These are phyloP conservation scores for Venturia asperata DNA, from an alignment of 2,329 filamentous ascomycete species.

Conservation along the genomic window DNA sequence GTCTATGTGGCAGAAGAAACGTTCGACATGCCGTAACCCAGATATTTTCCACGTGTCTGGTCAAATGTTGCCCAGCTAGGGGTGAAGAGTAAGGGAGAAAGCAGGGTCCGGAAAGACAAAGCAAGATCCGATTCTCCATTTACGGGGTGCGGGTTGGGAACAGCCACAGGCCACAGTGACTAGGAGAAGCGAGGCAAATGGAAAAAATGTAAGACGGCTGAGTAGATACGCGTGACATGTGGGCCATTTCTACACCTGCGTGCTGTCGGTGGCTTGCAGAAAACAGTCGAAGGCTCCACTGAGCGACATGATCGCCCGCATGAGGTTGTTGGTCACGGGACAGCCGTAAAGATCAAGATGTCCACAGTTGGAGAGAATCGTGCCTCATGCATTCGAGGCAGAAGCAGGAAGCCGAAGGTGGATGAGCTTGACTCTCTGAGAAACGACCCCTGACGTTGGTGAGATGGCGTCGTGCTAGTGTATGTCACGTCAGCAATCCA, in stretches of 20 bases:
- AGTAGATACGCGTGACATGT: background rate
- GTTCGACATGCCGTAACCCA: background rate
- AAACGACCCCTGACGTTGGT: background rate
- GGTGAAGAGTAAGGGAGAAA: background rate
- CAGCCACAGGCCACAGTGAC: background rate
- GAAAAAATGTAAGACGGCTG: background rate
- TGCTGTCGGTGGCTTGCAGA: background rate
- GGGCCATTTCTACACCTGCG: background rate
- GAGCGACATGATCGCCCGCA: background rate
- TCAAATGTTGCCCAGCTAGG: background rate
- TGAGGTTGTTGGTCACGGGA: slow-evolving; percentile 1
- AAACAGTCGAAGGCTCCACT: background rate
- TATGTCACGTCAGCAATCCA: background rate
- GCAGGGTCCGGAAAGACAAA: background rate
- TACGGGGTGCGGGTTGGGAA: background rate
- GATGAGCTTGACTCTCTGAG: background rate
- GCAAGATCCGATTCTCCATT: background rate
- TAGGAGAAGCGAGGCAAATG: background rate
- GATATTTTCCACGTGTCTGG: background rate
- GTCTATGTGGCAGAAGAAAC: background rate
- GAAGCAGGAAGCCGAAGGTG: background rate
- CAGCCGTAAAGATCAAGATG: background rate
- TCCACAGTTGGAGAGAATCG: background rate
- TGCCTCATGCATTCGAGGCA: background rate
- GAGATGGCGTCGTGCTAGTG: background rate